These are phyloP conservation scores for Diaporthe caulivora DNA, from an alignment of 2,329 filamentous ascomycete genomes.

Conservation along the genomic window DNA sequence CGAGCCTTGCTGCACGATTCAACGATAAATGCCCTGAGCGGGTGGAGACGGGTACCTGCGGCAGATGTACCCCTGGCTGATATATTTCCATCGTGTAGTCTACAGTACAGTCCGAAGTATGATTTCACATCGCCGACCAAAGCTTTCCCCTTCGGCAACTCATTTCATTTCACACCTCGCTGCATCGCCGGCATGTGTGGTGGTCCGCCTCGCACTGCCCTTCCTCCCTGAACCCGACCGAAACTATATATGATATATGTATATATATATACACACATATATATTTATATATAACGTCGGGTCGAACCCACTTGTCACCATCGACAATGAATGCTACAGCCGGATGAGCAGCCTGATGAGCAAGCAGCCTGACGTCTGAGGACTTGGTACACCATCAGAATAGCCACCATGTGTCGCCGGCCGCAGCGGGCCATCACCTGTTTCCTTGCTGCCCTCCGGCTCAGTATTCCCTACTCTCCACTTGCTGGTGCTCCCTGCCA, in stretches of 20 bases:
- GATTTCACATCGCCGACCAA: constrained; percentile 6
- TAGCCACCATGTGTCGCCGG: background rate
- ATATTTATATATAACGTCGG: no score
- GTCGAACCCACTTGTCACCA: no score
- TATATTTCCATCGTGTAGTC: no score
- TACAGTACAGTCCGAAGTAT: no score
- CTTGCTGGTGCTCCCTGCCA: background rate
- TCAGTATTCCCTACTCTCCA: background rate
- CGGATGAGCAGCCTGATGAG: no score
- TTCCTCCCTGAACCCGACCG: background rate
- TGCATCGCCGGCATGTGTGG: background rate
- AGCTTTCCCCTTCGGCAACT: background rate
- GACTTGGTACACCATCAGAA: background rate
- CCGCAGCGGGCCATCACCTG: background rate
- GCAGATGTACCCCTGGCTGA: background rate
- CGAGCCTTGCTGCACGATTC: no score
- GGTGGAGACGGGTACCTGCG: constrained; percentile 28
- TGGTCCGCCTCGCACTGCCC: background rate
- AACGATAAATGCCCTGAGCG: background rate
- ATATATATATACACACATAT: no score
- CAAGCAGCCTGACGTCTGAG: no score
- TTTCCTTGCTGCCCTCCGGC: background rate
- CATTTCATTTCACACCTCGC: constrained; percentile 2
- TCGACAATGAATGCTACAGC: no score
- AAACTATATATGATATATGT: no score